phyloP scores from a whole-genome alignment of 257 asterid species.

The Penstemon newberryi region DNA sequence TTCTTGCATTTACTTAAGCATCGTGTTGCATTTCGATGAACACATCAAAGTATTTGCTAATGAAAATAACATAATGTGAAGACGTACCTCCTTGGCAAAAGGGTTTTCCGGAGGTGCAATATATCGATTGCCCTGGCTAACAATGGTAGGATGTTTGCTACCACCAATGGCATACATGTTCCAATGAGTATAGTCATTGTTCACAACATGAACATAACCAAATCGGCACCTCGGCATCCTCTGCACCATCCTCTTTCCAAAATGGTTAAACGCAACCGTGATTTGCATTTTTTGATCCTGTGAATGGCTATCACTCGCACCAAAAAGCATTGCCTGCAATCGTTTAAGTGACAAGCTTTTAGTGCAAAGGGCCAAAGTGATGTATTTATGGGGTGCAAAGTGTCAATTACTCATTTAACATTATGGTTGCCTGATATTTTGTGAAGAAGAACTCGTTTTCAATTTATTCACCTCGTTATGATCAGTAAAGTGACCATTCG shows the following conservation, averaged over 20 bases:
- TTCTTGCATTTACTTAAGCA: too few relatives aligned
- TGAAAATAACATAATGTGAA: not conserved
- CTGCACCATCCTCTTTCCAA: constrained; percentile 79
- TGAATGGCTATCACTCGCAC: constrained; percentile 57
- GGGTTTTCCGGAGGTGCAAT: constrained; percentile 58
- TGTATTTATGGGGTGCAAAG: too few relatives aligned
- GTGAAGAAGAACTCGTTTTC: not conserved
- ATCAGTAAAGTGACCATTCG: constrained; percentile 40
- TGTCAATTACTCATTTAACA: too few relatives aligned
- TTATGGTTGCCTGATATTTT: too few relatives aligned
- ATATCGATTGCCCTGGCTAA: constrained; percentile 89
- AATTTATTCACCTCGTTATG: constrained; percentile 30
- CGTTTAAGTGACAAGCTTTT: too few relatives aligned
- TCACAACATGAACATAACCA: constrained; percentile 81
- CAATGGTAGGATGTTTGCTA: constrained; percentile 65
- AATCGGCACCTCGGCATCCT: constrained; percentile 86
- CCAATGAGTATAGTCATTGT: constrained; percentile 96
- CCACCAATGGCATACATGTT: constrained; percentile 95
- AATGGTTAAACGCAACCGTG: constrained; percentile 84
- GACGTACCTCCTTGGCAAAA: constrained; percentile 57
- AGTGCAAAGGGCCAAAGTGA: too few relatives aligned
- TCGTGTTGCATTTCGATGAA: too few relatives aligned
- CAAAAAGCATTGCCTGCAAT: constrained; percentile 59
- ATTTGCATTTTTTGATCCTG: constrained; percentile 66
- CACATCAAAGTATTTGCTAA: too few relatives aligned